Conservation (phyloP, 176 grass and related monocot genomes). For the Tillandsia leiboldiana region DNA sequence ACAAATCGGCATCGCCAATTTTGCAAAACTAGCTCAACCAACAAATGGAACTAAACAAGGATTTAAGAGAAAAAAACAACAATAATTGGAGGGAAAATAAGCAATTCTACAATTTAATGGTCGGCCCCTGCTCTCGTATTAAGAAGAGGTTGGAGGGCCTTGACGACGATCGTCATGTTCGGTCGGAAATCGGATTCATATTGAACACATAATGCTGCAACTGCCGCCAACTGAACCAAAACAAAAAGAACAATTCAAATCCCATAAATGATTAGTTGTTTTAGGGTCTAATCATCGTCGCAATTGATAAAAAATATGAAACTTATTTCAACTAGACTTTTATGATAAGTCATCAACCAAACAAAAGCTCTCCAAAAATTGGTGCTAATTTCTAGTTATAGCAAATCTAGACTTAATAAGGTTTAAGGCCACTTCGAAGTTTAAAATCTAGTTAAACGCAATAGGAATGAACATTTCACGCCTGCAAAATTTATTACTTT, state of each 20-base stretch:
- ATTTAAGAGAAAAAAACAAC: neutral
- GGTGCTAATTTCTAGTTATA: too few species aligned
- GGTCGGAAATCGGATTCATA: slow-evolving; percentile 84
- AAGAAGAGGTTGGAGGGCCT: slow-evolving; percentile 75
- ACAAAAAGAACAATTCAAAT: neutral
- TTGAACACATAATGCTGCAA: slow-evolving; percentile 69
- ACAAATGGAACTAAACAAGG: neutral
- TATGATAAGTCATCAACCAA: neutral
- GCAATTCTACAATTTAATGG: neutral
- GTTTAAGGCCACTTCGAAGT: too few species aligned
- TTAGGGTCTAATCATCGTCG: neutral
- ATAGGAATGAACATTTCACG: too few species aligned
- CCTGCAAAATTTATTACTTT: too few species aligned
- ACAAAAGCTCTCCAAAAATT: too few species aligned
- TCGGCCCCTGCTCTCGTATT: slow-evolving; percentile 23
- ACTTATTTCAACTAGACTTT: neutral
- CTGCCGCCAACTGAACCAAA: slow-evolving; percentile 58
- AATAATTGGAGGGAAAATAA: neutral
- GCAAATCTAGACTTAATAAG: too few species aligned
- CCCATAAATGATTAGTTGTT: neutral
- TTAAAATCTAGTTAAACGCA: too few species aligned
- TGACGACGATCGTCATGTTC: slow-evolving; percentile 84
- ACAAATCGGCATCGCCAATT: neutral
- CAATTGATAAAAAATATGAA: neutral
- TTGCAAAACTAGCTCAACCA: neutral